A percentile compares a stretch with the other conserved stretches of the same genome.
These are phyloP conservation scores for Pichia sporocuriosa DNA, from an alignment of 805 yeast genomes.

Conservation along the genomic window DNA sequence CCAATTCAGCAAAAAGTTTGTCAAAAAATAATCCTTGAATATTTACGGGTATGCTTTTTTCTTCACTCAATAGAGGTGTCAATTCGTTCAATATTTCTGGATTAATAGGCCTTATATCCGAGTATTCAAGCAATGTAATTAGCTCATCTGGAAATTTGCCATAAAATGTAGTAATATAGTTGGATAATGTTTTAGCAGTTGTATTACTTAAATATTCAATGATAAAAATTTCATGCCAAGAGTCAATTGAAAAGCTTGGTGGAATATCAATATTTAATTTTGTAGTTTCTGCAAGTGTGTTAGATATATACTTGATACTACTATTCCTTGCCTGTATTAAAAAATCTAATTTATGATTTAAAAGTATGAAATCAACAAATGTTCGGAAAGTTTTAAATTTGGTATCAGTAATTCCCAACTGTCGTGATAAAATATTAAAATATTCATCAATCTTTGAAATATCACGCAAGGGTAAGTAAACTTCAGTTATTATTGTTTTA, in stretches of 20 bases:
- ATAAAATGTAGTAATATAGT: constrained; percentile 1
- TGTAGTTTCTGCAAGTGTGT: not conserved
- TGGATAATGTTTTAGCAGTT: not conserved
- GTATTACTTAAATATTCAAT: not conserved
- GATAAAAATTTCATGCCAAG: constrained; percentile 1
- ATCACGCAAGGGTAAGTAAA: constrained; percentile 3
- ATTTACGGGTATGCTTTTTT: not conserved
- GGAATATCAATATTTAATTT: constrained; percentile 2
- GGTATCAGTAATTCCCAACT: not conserved
- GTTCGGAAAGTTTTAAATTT: not conserved
- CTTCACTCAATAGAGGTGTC: not conserved
- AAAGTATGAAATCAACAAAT: not conserved
- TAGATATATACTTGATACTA: not conserved
- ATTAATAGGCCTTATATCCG: no score
- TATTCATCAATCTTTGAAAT: constrained; percentile 3
- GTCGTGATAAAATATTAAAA: not conserved
- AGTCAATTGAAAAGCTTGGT: not conserved
- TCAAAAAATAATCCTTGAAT: not conserved
- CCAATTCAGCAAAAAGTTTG: not conserved
- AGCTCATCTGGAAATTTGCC: not conserved
- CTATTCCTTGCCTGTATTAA: not conserved
- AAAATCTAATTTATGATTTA: not conserved
- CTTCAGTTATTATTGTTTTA: not conserved
- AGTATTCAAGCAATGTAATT: not conserved
- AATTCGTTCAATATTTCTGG: not conserved